Base-by-base conservation (phyloP, 768 basidiomycete genomes). In the Atractiella rhizophila region DNA sequence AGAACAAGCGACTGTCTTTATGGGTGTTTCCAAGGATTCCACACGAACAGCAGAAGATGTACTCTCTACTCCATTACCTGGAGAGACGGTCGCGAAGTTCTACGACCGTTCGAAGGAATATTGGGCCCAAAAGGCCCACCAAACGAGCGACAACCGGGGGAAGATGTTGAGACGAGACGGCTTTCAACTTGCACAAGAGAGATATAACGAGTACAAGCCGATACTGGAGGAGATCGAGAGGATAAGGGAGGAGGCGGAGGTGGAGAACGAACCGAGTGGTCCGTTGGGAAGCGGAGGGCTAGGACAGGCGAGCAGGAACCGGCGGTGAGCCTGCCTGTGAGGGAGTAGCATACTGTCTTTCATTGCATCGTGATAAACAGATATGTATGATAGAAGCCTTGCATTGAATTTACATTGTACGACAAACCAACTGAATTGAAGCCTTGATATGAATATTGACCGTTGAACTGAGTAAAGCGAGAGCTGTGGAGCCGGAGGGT, bases 241-340 rank as follows among this genome's bases (percentile, higher is more conserved):
- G 49, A 83, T 85, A 31, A 57, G 82, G 37, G 69, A 67, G 9
- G 79, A 80, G 50, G 81, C 83, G 0, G 82, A 80, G 0, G 57
- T 85, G 38, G 78, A 85, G 43, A 76, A 77, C 45, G 74, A 77
- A 18, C n/a, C n/a, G n/a, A n/a, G 78, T 81, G 51, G 76, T 80
- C 67, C 64, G 64, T 50, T 62, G 60, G 44, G 66, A 67, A 19
- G 71, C 70, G 66, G 60, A 23, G 64, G 59, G 29, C 28, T 30
- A 16, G 28, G 28, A 11, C 10, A 11, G 28, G 28, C 10, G 28
- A 30, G 28, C n/a, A 11, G 28, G 28, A 30, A 30, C n/a, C 28
- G 28, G 28, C 10, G 28, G n/a, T 30, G n/a, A n/a, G n/a, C n/a
- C n/a, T n/a, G n/a, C n/a, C n/a, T n/a, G n/a, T n/a, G n/a, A n/a